Evolutionary conservation across 352 stramenopile genomes (phyloP), one percentile per base, ranked within the genome.

Genomic region (Elongisporangium undulatum): DNA sequence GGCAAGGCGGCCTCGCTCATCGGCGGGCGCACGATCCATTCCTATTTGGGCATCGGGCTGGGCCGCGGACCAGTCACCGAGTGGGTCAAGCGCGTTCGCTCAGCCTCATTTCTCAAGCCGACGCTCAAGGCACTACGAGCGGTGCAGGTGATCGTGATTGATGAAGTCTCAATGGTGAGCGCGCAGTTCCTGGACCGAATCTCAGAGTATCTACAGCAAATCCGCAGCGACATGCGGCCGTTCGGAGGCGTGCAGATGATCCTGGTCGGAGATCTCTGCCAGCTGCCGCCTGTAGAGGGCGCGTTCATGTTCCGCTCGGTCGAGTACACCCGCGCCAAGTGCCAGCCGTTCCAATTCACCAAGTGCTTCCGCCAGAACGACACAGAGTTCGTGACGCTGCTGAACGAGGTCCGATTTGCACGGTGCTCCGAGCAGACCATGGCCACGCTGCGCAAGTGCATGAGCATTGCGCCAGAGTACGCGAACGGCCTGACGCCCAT

Each of bases 201-300:
- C 24, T 60, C 55, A 2, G 17, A 53, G 16, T 60, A 54, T 12
- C 55, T 60, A 3, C 55, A 60, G 19, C 3, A 54, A 16, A 60
- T 60, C 41, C 55, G 55, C 16, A 24, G n/a, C 8, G 45, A 60
- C 55, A 21, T 10, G 9, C 7, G 16, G 15, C 55, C 55, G 17
- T 60, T 60, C 20, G 55, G 55, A 7, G 55, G 55, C 21, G 48
- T 60, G 4, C 55, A 60, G 41, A 60, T 60, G 55, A 60, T 60
- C 23, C 55, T 60, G 2, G 55, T 53, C 5, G 55, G 55, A 6
- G 55, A 60, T 15, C 17, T 60, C 13, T 60, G 55, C 17, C 55
- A 60, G 45, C 55, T 60, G 45, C 55, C 55, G 22, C 55, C 55
- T 19, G 55, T 60, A 12, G 55, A 60, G 13, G 55, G 55, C 5